Evolutionary conservation across 768 basidiomycete genomes (phyloP), one percentile per base, ranked within the genome.

Genomic region (Lactifluus pinguis): DNA sequence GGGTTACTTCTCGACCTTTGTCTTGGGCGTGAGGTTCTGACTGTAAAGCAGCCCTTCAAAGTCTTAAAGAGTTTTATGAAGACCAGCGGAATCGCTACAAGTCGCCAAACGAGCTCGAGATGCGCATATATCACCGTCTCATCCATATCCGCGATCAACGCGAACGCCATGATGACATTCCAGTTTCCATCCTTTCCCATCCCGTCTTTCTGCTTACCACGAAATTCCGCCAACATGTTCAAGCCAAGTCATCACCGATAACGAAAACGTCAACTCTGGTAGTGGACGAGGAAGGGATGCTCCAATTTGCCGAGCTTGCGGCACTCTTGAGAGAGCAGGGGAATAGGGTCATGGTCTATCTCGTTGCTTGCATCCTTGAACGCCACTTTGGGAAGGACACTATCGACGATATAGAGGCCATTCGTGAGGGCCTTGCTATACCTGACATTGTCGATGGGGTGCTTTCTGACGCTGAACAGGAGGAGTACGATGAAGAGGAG

Each of bases 71-170:
- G 69, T 94, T 92, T 67, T 95, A 97, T 69, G 85, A 90, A 64
- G 95, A 97, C 68, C 85, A 89, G 59, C 72, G 80, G 0, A 80
- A 77, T 9, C 73, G 75, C 45, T 86, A 86, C 62, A 74, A 84
- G 67, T 88, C 87, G 10, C 83, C 87, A 0, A 89, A 87, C 42
- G 95, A 98, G 69, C 81, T 98, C 49, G 95, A 99, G 72, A 97
- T 99, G 85, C 85, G 92, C 36, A 85, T 97, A 1, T 99, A 98
- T 73, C 91, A 95, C 69, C 84, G 95, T 50, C 82, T 98, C 34
- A 86, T 90, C 32, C 92, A 97, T 68, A 87, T 98, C 48, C 85
- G 92, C 32, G 89, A 94, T 71, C 87, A 89, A 67, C 81, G 73
- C 63, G 88, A 89, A 68, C 87, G 83, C 9, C 84, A 79, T 67